phyloP scores from a whole-genome alignment of 2,329 filamentous ascomycete species.

The Botrytis sinoallii region DNA sequence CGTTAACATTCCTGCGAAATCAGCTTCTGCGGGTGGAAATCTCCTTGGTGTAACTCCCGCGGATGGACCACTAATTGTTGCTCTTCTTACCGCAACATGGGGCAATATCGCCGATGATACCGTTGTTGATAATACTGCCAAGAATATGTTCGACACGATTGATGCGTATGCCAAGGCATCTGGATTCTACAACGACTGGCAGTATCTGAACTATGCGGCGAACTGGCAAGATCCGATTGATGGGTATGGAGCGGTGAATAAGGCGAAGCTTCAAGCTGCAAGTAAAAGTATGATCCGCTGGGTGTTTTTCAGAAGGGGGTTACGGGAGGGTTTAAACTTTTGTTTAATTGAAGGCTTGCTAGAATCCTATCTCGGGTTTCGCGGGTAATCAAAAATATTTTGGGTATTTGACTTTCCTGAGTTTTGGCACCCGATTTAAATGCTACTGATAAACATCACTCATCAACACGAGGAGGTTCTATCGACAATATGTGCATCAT shows the following conservation, averaged over 20 bases:
- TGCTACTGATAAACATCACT: not conserved
- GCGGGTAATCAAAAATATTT: too few relatives aligned
- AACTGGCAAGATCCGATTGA: conserved; percentile 42
- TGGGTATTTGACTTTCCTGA: too few relatives aligned
- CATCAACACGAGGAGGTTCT: not conserved
- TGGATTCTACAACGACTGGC: not conserved
- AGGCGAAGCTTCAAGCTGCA: conserved; percentile 36
- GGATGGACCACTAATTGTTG: conserved; percentile 11
- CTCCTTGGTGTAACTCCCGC: not conserved
- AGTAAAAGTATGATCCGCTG: conserved; percentile 40
- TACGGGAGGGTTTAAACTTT: conserved; percentile 35
- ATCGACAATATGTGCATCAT: not conserved
- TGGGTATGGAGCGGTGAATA: conserved; percentile 43
- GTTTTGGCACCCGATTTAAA: not conserved
- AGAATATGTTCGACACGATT: conserved; percentile 5
- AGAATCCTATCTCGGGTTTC: too few relatives aligned
- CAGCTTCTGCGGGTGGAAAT: conserved; percentile 6
- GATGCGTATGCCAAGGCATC: not conserved
- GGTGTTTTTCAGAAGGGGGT: conserved; percentile 40
- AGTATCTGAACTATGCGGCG: conserved; percentile 47
- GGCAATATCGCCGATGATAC: not conserved
- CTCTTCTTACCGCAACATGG: conserved; percentile 7
- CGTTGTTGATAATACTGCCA: not conserved
- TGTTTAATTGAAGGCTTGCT: too few relatives aligned
- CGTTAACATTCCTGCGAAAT: not conserved